Evolutionary conservation across 495 filamentous ascomycete species (phyloP), one percentile per base, ranked within the genome.

Genomic region (Tetracladium marchalianum): DNA sequence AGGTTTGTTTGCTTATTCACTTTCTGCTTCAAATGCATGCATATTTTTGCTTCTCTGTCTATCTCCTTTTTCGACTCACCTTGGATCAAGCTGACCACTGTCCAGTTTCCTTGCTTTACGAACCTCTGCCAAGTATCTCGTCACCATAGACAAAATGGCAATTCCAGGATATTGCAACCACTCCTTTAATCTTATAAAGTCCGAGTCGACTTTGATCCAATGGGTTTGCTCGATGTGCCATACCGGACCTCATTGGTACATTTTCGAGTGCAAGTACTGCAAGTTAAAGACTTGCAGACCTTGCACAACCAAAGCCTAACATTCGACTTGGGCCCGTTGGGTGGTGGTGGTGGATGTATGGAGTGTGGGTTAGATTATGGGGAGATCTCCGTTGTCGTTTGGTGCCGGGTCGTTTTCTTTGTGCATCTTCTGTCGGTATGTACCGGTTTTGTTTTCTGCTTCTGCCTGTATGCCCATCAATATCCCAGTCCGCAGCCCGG

Each of bases 141-240:
- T 17, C 35, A 36, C 2, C 3, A 47, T 43, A 48, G 24, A 47
- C 41, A 58, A 47, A 24, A 85, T 85, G 82, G 78, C 82, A 13
- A 62, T 79, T 48, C 73, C 81, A 40, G 70, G 61, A 36, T 72
- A 71, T 55, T 87, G 83, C 67, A 69, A 73, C 19, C 84, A 87
- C 66, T 68, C 65, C 1, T 88, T 86, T 68, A 78, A 76, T 62
- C 76, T 87, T 64, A 76, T 90, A 65, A 90, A 90, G 66, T 79
- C 77, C 7, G 80, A 87, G 60, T 82, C 71, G 49, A 84, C 77
- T 5, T 62, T 88, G 31, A 74, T 90, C 46, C 72, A 84, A 53
- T 90, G 85, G 85, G 78, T 72, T 41, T 90, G 85, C 72, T 73
- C 80, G 55, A 65, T 84, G 59, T 90, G 85, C 62, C 80, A 83